Conservation (phyloP, 352 stramenopile species). For the Paralagenidium karlingii region DNA sequence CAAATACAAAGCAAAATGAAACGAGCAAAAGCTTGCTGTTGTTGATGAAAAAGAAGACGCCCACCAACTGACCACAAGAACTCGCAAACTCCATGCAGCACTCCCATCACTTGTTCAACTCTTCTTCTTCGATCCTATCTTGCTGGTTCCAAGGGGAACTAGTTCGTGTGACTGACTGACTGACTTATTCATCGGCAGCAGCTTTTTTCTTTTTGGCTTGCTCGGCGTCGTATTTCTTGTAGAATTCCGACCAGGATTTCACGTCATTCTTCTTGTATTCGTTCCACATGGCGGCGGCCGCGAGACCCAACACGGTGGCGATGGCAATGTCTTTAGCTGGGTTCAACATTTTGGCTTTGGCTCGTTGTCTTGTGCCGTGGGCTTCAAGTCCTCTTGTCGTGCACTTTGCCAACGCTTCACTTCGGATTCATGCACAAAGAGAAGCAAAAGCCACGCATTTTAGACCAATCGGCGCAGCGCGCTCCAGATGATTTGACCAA, state of each 20-base stretch:
- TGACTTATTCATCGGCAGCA: slow-evolving; percentile 22
- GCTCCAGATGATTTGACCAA: too few species aligned
- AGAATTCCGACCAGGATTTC: slow-evolving; percentile 60
- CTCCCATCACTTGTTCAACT: neutral
- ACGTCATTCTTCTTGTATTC: slow-evolving; percentile 51
- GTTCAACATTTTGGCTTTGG: slow-evolving; percentile 48
- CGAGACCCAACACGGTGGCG: slow-evolving; percentile 46
- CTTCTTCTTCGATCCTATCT: neutral
- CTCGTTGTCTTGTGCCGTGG: too few species aligned
- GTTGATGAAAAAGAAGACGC: too few species aligned
- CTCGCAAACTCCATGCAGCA: neutral
- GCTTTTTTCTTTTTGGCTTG: slow-evolving; percentile 45
- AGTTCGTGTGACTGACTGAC: too few species aligned
- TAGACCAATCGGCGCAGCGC: too few species aligned
- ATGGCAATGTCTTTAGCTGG: slow-evolving; percentile 73
- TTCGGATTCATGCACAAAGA: too few species aligned
- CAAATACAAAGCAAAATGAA: too few species aligned
- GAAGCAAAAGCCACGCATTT: too few species aligned
- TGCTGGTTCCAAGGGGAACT: neutral
- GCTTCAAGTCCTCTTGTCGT: too few species aligned
- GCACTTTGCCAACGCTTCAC: too few species aligned
- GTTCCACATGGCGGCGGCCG: slow-evolving; percentile 37
- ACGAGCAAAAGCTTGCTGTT: too few species aligned
- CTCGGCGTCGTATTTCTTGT: slow-evolving; percentile 69
- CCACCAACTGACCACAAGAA: neutral